These are phyloP conservation scores for Beauveria sp. DNA, from an alignment of 2,329 filamentous ascomycete genomes.

Conservation along the genomic window DNA sequence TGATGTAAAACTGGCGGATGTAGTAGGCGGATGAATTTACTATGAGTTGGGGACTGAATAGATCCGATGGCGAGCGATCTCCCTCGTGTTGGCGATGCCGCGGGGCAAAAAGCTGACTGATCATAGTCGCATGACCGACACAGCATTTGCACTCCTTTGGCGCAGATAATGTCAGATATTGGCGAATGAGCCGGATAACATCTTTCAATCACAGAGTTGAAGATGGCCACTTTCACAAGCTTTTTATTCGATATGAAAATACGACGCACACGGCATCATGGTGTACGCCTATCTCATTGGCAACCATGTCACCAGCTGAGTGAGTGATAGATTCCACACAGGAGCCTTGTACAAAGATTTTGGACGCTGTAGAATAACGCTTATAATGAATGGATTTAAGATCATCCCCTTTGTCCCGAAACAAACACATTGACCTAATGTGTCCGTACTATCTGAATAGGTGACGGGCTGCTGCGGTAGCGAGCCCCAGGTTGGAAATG, in stretches of 20 bases:
- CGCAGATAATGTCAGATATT: neutral
- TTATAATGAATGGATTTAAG: no score
- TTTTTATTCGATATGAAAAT: neutral
- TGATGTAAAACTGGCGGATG: neutral
- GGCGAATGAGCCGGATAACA: no score
- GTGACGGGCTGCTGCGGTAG: neutral
- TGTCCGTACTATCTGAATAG: neutral
- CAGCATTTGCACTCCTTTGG: neutral
- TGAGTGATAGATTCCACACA: no score
- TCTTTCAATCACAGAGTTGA: neutral
- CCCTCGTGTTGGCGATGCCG: slow-evolving; percentile 5
- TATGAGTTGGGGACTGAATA: neutral
- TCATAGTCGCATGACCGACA: neutral
- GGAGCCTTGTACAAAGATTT: no score
- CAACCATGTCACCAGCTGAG: no score
- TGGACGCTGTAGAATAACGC: no score
- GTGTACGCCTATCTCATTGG: no score
- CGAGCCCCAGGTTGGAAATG: neutral
- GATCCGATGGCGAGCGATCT: neutral
- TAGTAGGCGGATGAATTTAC: neutral
- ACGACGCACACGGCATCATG: neutral
- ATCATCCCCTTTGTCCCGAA: no score
- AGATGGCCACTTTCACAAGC: neutral
- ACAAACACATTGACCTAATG: no score
- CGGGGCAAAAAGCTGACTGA: slow-evolving; percentile 10